These are phyloP conservation scores for Phytophthora palmivora DNA, from an alignment of 352 stramenopile species.

Conservation along the genomic window DNA sequence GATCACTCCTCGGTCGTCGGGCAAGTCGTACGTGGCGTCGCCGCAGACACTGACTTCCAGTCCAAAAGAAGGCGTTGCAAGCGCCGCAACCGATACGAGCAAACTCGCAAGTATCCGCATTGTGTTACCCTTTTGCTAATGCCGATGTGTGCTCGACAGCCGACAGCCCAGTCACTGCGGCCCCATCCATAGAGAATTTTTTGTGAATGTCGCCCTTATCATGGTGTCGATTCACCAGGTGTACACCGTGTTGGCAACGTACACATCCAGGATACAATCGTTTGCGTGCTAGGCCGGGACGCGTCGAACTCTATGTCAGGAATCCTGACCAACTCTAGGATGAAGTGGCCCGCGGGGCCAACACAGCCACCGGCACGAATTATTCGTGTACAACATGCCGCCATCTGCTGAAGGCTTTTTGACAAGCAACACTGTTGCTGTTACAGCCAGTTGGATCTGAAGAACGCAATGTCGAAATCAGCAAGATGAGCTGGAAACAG, in stretches of 20 bases:
- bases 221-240: slow-evolving; percentile 22
- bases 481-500: slow-evolving; percentile 11
- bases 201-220: slow-evolving; percentile 22
- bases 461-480: slow-evolving; percentile 12
- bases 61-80: slow-evolving; percentile 14
- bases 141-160: slow-evolving; percentile 21
- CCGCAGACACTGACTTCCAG: slow-evolving; percentile 34
- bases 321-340: too few species aligned
- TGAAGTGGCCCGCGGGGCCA: background rate
- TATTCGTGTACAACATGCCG: background rate
- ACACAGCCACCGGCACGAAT: slow-evolving; percentile 7
- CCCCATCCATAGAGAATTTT: slow-evolving; percentile 34
- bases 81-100: slow-evolving; percentile 3
- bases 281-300: slow-evolving; percentile 21
- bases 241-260: slow-evolving; percentile 7
- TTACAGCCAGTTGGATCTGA: slow-evolving; percentile 22
- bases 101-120: slow-evolving; percentile 21
- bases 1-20: slow-evolving; percentile 43
- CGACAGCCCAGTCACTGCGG: slow-evolving; percentile 13
- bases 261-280: slow-evolving; percentile 27
- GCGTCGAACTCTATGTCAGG: slow-evolving; percentile 17
- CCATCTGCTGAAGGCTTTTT: slow-evolving; percentile 8
- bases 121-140: slow-evolving; percentile 16
- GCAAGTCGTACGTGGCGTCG: slow-evolving; percentile 39
- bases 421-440: too few species aligned